A percentile compares a stretch with the other conserved stretches of the same genome.
phyloP scores from a whole-genome alignment of 257 asterid species.

The Avicennia marina region DNA sequence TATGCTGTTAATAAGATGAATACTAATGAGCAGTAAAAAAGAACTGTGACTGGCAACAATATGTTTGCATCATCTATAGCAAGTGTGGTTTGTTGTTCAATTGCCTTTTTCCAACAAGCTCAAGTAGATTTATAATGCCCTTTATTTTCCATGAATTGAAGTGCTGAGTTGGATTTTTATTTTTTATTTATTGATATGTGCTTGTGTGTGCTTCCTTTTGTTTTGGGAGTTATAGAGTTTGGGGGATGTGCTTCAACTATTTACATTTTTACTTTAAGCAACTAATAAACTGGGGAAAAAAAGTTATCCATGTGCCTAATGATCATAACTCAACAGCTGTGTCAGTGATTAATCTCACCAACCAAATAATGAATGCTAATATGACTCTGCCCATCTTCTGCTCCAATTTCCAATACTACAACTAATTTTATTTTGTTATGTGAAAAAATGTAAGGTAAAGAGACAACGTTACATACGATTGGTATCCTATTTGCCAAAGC shows the following conservation, averaged over 20 bases:
- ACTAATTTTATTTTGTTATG: background rate
- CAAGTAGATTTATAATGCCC: no score
- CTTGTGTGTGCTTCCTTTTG: no score
- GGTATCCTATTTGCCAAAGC: no score
- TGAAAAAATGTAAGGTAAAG: background rate
- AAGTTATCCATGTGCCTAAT: no score
- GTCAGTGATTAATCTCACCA: no score
- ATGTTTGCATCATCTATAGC: background rate
- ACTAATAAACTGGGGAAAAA: no score
- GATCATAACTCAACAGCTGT: no score
- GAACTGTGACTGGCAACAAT: background rate
- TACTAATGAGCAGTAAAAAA: no score
- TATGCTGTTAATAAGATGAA: no score
- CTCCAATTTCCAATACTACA: background rate
- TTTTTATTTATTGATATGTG: no score
- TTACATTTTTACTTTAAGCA: background rate
- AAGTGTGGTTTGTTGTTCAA: background rate
- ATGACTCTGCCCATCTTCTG: background rate
- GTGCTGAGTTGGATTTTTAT: background rate
- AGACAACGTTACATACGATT: background rate
- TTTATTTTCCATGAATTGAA: background rate
- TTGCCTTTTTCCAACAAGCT: background rate
- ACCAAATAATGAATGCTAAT: conserved; percentile 2
- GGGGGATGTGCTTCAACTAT: background rate
- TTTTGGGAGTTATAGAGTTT: background rate